Base-by-base conservation (phyloP, 176 grass and related monocot species). In the Dactylis glomerata region DNA sequence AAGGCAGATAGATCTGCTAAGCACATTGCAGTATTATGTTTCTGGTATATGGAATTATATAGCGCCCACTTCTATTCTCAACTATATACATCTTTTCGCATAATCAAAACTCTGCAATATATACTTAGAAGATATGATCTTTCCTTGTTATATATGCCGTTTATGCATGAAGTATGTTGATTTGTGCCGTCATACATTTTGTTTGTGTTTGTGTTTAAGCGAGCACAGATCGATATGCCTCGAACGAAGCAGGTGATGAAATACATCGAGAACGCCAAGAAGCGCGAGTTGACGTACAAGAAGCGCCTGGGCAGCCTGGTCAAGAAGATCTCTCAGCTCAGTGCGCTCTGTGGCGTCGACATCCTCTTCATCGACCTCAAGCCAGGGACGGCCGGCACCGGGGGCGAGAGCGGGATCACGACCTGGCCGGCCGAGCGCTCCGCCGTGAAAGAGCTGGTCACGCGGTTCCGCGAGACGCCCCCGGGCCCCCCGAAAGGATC, bases 201-300 rank as follows among this genome's bases (percentile, higher is more conserved):
- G 13, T 47, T 47, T 20, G 6, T 52, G 16, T 20, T 5, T 52
- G 17, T 20, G 50, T 52, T 52, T 10, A 10, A 56, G 10, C 22
- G 3, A 56, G 22, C 54, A 4, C 54, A 56, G 34, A 40, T 68
- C 66, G 66, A 68, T 34, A 81, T 86, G 77, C 77, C 75, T 64
- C 75, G 75, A 5, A 49, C 2, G 13, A 83, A 84, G 75, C 23
- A 73, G 32, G 68, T 22, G 55, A 63, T 80, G 67, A 73, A 80
- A 32, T 77, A 63, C 15, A 73, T 86, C 67, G 67, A 40, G 15
- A 19, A 63, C 54, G n/a, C 28, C n/a, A n/a, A n/a, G n/a, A n/a
- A n/a, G n/a, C n/a, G n/a, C n/a, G n/a, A n/a, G n/a, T n/a, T n/a
- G n/a, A n/a, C n/a, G n/a, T n/a, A n/a, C n/a, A n/a, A n/a, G n/a